Base-by-base conservation (phyloP, 345 rosid species). In the Erucastrum elatum region DNA sequence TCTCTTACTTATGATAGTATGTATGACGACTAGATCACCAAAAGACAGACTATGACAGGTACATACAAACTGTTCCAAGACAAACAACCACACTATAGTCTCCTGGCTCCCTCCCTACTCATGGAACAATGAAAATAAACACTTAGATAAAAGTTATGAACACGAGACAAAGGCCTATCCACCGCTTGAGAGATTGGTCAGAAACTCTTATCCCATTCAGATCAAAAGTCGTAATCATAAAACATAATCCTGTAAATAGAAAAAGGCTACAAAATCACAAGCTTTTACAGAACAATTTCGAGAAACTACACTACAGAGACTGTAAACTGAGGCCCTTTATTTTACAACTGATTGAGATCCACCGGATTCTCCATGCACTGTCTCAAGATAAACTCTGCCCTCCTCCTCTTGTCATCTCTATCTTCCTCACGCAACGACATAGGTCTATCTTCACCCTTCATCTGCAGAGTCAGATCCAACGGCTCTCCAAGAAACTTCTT, bases 321-420 rank as follows among this genome's bases (percentile, higher is more conserved):
- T 16, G 65, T 73, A 64, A 35, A 80, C 17, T 30, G 76, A 75
- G 39, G 55, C 71, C 25, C 56, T 16, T 39, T 37, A 12, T 53
- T 74, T 39, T 64, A 95, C 89, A 92, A 82, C 88, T 91, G 93
- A 77, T 86, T 91, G 72, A 95, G 96, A 71, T 95, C 99, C 71
- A 87, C 87, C 4, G 96, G 96, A 35, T 89, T 93, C 81, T 95
- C 99, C 77, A 88, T 87, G 15, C 97, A 88, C 55, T 95, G 97
- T 74, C 85, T 87, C 72, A 93, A 89, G 73, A 95, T 91, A 66
- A 85, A 89, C 84, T 89, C 98, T 13, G 97, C 99, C 80, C 99
- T 93, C 80, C 98, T 87, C 87, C 91, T 95, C 84, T 87, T 93
- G 66, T 95, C 99, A 77, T 93, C 99, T 84, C 94, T 90, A 83